A percentile compares a stretch with the other conserved stretches of the same genome.
These are phyloP conservation scores for Porogramme epimiltina DNA, from an alignment of 1,284 basidiomycete species.

Conservation along the genomic window DNA sequence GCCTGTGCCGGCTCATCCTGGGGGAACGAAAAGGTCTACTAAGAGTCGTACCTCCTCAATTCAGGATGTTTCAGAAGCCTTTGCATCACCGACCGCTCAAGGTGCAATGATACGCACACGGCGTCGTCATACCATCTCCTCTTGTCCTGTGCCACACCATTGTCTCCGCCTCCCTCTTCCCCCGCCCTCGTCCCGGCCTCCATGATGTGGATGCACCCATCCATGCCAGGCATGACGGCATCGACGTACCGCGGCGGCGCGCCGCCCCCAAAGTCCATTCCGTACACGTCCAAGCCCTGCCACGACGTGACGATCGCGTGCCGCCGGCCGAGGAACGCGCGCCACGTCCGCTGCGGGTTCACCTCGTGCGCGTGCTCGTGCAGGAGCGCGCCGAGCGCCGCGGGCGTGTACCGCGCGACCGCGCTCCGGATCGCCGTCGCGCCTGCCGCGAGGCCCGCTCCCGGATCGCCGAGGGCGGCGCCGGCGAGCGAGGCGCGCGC, in stretches of 20 bases:
- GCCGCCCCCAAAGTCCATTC: slow-evolving; percentile 39
- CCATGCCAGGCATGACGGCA: slow-evolving; percentile 39
- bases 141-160: neutral
- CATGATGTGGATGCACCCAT: slow-evolving; percentile 43
- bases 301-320: slow-evolving; percentile 44
- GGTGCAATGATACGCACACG: slow-evolving; percentile 18
- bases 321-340: slow-evolving; percentile 40
- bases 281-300: slow-evolving; percentile 38
- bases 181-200: slow-evolving; percentile 24
- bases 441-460: slow-evolving; percentile 10
- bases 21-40: too few relatives aligned
- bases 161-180: slow-evolving; percentile 25
- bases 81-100: slow-evolving; percentile 2
- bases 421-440: slow-evolving; percentile 35
- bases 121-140: slow-evolving; percentile 17
- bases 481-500: slow-evolving; percentile 24
- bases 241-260: slow-evolving; percentile 33
- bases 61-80: slow-evolving; percentile 1
- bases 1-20: too few relatives aligned
- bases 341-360: slow-evolving; percentile 36
- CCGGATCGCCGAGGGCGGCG: slow-evolving; percentile 3
- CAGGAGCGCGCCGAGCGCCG: slow-evolving; percentile 34
- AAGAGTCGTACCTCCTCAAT: too few relatives aligned
- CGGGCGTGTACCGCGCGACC: slow-evolving; percentile 29
- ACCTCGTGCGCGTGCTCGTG: slow-evolving; percentile 40